Evolutionary conservation across 352 stramenopile genomes (phyloP).

Genomic region (Globisporangium megalacanthum): DNA sequence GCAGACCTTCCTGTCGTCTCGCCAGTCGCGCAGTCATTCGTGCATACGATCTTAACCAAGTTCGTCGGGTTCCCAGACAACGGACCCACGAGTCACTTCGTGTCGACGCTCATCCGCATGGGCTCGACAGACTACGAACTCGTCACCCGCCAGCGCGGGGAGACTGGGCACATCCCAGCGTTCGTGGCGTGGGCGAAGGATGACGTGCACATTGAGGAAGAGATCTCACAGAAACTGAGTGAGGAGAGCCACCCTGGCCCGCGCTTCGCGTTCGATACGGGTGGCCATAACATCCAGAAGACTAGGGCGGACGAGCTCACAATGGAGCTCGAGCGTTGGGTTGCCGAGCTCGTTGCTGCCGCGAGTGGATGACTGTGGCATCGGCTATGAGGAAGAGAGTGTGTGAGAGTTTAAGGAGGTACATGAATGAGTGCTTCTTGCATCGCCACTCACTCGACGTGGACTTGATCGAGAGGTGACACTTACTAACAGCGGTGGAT

Average conservation of each 20-base stretch:
- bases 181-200: conserved; percentile 42
- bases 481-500: too few relatives aligned
- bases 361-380: too few relatives aligned
- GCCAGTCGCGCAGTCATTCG: conserved; percentile 3
- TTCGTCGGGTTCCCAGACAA: conserved; percentile 10
- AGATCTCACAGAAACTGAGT: conserved; percentile 36
- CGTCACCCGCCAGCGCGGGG: conserved; percentile 20
- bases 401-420: too few relatives aligned
- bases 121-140: conserved; percentile 30
- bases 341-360: too few relatives aligned
- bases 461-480: too few relatives aligned
- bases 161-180: conserved; percentile 19
- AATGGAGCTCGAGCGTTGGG: conserved; percentile 18
- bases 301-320: conserved; percentile 30
- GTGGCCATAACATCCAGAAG: conserved; percentile 54
- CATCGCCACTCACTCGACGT: too few relatives aligned
- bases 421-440: too few relatives aligned
- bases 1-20: conserved; percentile 14
- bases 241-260: conserved; percentile 24
- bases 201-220: conserved; percentile 57
- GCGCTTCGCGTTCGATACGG: conserved; percentile 28
- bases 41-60: conserved; percentile 15
- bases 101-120: not conserved
- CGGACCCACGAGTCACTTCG: not conserved
- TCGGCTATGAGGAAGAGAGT: too few relatives aligned